Base-by-base conservation (phyloP, 1,284 basidiomycete genomes). In the Pascua guehoae region DNA sequence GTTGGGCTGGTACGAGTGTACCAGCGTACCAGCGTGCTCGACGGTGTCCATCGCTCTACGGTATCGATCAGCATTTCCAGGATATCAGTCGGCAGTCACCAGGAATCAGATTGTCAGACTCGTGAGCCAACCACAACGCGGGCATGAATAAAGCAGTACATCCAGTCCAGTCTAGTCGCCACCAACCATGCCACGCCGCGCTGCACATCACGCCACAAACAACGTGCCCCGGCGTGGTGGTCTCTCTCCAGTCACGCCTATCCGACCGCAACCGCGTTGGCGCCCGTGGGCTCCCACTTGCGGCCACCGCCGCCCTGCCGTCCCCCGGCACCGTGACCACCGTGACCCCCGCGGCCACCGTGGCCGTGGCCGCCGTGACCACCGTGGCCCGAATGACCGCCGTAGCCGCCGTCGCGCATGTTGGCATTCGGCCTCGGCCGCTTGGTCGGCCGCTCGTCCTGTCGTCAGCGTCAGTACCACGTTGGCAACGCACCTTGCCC, bases 201-300 rank as follows among this genome's bases (percentile, higher is more conserved):
- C n/a, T n/a, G n/a, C n/a, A n/a, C n/a, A n/a, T n/a, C n/a, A n/a
- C n/a, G n/a, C n/a, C n/a, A n/a, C n/a, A n/a, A n/a, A n/a, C n/a
- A n/a, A n/a, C n/a, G n/a, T n/a, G n/a, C n/a, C n/a, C n/a, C n/a
- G 24, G 7, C 24, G 24, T 3, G 24, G 24, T 32, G 4, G 3
- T 7, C 24, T 32, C 24, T 32, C 24, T 32, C 24, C 24, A 32
- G 24, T 41, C n/a, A 49, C 42, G 16, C 37, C 43, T 52, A 52
- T 40, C 68, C 69, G 11, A 77, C 72, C 15, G 58, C 40, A 37
- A 73, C 56, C 39, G 74, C 74, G 52, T 77, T 77, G 8, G 75
- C 70, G 41, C 75, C 75, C 4, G 74, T 77, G 17, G 73, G 73
- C 57, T 71, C 62, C 69, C 72, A 77, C 53, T 68, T 69, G 41